Base-by-base conservation (phyloP, 2,329 filamentous ascomycete species). In the Aspergillus fijiensis region DNA sequence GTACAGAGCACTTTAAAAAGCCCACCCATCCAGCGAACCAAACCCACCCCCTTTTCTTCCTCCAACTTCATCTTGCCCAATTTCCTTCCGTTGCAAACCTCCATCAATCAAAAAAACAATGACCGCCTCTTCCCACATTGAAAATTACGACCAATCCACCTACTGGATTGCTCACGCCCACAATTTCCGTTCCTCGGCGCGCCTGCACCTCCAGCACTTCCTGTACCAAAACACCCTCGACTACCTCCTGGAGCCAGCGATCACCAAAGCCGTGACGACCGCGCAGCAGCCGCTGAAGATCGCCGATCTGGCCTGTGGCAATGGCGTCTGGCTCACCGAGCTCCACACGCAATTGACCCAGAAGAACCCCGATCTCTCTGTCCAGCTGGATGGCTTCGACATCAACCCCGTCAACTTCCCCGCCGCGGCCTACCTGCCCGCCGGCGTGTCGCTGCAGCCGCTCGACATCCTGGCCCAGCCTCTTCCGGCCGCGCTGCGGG, bases 151-250 rank as follows among this genome's bases (percentile, higher is more conserved):
- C 25, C 49, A 21, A 25, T 51, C 49, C 49, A 51, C n/a, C 9
- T 51, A 51, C 49, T 51, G 49, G 49, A 51, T 7, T 6, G 25
- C 49, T 3, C 49, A 19, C 9, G 49, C 49, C 49, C 25, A 23
- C 25, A 51, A 51, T 25, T 51, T 51, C 23, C 49, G 49, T 2
- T 29, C 49, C 9, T 31, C 49, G 2, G 49, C 49, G 27, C 53
- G 53, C 16, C 53, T 56, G 11, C 39, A 56, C 27, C 58, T 72
- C 1, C 68, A 72, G 29, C 70, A 72, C 49, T 57, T 57, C n/a
- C 63, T 72, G 19, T 52, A 57, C 53, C 65, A 71, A 49, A 69
- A 69, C 42, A 70, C 68, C 0, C 56, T 71, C 5, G 63, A 59
- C 19, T 58, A 62, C 42, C 58, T 70, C 31, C 45, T 73, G 11